phyloP scores from a whole-genome alignment of 495 filamentous ascomycete genomes.

The Evansstolkia leycettana region DNA sequence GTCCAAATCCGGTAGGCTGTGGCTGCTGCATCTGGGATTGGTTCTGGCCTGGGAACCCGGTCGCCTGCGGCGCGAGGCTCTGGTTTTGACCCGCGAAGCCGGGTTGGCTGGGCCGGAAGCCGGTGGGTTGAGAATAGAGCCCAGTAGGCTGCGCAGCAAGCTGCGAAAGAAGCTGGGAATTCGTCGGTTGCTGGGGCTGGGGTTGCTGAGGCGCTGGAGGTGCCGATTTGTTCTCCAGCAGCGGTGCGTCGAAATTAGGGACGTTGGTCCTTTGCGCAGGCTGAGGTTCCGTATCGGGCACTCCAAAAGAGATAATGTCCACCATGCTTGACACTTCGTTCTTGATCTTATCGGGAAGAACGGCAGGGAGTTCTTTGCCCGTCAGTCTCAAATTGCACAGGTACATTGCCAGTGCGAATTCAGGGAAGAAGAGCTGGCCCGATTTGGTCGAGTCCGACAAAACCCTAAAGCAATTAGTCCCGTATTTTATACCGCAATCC shows the following conservation, averaged over 20 bases:
- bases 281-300: constrained; percentile 59
- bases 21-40: constrained; percentile 28
- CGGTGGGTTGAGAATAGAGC: constrained; percentile 45
- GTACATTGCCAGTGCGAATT: constrained; percentile 98
- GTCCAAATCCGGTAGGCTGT: constrained; percentile 37
- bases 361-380: constrained; percentile 64
- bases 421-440: constrained; percentile 91
- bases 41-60: constrained; percentile 31
- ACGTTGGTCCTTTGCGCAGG: constrained; percentile 49
- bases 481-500: background rate
- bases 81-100: constrained; percentile 7
- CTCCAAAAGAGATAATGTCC: constrained; percentile 94
- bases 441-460: constrained; percentile 96
- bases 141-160: constrained; percentile 60
- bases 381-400: constrained; percentile 89
- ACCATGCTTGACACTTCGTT: constrained; percentile 99
- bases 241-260: constrained; percentile 61
- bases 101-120: constrained; percentile 33
- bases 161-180: constrained; percentile 63
- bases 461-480: constrained; percentile 42
- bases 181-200: constrained; percentile 65
- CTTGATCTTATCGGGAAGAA: constrained; percentile 70
- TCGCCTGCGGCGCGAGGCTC: constrained; percentile 19
- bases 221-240: constrained; percentile 48
- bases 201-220: constrained; percentile 75